Evolutionary conservation across 2,329 filamentous ascomycete genomes (phyloP).

Genomic region (Macroventuria anomochaeta): DNA sequence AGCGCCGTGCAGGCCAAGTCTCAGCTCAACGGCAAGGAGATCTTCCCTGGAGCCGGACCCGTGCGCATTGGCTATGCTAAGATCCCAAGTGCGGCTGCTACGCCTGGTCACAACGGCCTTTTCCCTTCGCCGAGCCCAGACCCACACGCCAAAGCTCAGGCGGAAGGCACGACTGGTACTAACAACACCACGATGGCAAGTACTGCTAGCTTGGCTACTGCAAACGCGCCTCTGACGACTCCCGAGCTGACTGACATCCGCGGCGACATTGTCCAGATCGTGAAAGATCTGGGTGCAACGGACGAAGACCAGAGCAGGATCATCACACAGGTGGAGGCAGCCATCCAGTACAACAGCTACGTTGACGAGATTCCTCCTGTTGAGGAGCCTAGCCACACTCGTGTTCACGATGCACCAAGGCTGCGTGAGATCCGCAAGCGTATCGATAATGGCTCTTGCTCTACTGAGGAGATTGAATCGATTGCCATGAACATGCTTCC

Average conservation of each 20-base stretch:
- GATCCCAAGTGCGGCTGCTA: constrained; percentile 85
- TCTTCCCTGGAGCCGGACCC: constrained; percentile 94
- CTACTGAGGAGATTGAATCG: constrained; percentile 85
- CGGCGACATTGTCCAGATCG: constrained; percentile 83
- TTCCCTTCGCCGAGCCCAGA: constrained; percentile 92
- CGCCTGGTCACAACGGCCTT: constrained; percentile 85
- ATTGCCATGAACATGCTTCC: constrained; percentile 94
- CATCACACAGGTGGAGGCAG: constrained; percentile 73
- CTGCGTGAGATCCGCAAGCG: constrained; percentile 95
- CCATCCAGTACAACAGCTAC: constrained; percentile 76
- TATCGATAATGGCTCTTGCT: constrained; percentile 92
- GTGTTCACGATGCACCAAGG: constrained; percentile 91
- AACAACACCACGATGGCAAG: constrained; percentile 41
- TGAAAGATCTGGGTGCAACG: constrained; percentile 84
- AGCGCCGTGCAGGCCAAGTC: constrained; percentile 89
- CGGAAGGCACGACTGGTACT: constrained; percentile 45
- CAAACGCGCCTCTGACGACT: constrained; percentile 66
- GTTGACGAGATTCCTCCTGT: constrained; percentile 87
- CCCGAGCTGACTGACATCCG: constrained; percentile 79
- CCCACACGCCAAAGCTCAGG: constrained; percentile 68
- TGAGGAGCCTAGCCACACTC: constrained; percentile 84
- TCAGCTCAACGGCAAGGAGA: constrained; percentile 93
- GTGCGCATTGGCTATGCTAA: constrained; percentile 98
- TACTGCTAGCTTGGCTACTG: constrained; percentile 53
- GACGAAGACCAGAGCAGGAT: constrained; percentile 80